These are phyloP conservation scores for Erodium trifolium DNA, from an alignment of 441 rosid species.

Conservation along the genomic window DNA sequence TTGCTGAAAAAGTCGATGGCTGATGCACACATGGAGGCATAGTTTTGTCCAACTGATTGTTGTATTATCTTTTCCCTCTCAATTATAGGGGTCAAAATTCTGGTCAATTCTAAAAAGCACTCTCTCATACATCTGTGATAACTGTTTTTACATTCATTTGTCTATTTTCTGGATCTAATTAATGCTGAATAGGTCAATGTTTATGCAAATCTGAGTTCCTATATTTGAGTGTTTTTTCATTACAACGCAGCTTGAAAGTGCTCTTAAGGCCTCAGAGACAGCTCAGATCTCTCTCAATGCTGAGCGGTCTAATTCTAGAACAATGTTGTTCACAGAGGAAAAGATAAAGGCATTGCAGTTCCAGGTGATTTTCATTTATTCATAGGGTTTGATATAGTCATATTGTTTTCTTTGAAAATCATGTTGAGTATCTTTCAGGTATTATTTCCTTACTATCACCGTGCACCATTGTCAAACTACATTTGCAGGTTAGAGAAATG, in stretches of 20 bases:
- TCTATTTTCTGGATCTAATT: neutral
- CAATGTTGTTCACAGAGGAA: slow-evolving; percentile 69
- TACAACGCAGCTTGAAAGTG: slow-evolving; percentile 63
- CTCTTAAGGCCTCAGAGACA: slow-evolving; percentile 71
- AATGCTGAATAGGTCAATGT: neutral
- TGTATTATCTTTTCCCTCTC: too few species aligned
- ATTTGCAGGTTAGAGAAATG: slow-evolving; percentile 73
- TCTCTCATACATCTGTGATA: neutral
- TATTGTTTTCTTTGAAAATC: neutral
- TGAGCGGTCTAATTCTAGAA: slow-evolving; percentile 78
- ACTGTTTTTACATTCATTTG: neutral
- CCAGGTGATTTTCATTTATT: slow-evolving; percentile 44
- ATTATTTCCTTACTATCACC: neutral
- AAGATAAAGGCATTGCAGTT: slow-evolving; percentile 78
- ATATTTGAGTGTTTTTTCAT: slow-evolving; percentile 2
- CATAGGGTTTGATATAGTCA: too few species aligned
- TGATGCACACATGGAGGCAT: neutral
- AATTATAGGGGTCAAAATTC: too few species aligned
- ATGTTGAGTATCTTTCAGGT: neutral
- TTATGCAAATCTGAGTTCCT: neutral
- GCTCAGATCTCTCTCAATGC: slow-evolving; percentile 62
- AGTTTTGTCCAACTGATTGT: neutral
- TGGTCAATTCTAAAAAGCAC: neutral
- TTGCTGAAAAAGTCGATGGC: neutral
- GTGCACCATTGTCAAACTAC: slow-evolving; percentile 1